Evolutionary conservation across 768 basidiomycete genomes (phyloP), one percentile per base, ranked within the genome.

Genomic region (Psilocybe cubensis): DNA sequence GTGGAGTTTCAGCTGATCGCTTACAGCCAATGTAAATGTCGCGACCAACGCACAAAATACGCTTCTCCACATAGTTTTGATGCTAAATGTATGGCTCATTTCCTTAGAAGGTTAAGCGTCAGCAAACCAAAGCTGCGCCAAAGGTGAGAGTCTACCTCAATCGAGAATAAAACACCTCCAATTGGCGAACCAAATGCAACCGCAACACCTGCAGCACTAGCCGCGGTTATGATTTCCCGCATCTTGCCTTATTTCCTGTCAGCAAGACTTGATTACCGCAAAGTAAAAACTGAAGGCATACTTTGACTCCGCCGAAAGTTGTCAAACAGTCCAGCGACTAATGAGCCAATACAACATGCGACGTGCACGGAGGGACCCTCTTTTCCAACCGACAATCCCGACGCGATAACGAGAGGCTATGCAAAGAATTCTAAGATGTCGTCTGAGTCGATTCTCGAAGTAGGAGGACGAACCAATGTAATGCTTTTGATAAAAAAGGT

Each of bases 181-280:
- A 99, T 98, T 0, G 97, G 97, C 2, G 96, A 92, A 58, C 96
- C 97, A 69, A 99, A 99, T 20, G 97, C 97, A 23, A 98, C 97
- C 1, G 96, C 97, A 0, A 99, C 97, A 6, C 97, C 97, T 3
- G 97, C 96, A 7, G 97, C 97, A 69, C 94, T 97, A 0, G 95
- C 91, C 6, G 97, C 96, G 1, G 94, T 95, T 24, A 98, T 76
- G 41, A 98, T 88, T 68, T 99, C 96, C 51, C 95, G 82, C 83
- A 85, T 89, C 73, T 91, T 91, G 55, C 84, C 87, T 89, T 58
- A 18, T 20, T 23, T 44, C 70, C 40, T 74, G 60, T 48, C 14
- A 52, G 61, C n/a, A 49, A 47, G 33, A 31, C 59, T 48, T 49
- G 3, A 18, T n/a, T 33, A 17, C 10, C 31, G 47, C 35, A 14